Evolutionary conservation across 768 basidiomycete species (phyloP), one percentile per base, ranked within the genome.

Genomic region (Ramaria sp.): DNA sequence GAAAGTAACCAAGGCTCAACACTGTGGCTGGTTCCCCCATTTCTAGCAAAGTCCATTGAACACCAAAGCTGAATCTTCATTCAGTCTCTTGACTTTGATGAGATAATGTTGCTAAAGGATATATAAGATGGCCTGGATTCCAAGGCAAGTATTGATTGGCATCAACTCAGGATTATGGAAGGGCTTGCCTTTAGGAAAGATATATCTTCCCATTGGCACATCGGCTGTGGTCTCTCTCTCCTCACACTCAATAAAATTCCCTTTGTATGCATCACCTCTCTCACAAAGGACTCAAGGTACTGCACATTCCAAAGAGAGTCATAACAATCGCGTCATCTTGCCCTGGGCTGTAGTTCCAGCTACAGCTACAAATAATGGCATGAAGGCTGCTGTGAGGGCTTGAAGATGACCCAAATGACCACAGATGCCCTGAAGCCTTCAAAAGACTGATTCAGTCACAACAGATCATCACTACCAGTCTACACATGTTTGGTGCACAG

Each of bases 231-330:
- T n/a, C n/a, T 69, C 53, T 63, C 48, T 4, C 71, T 62, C 47
- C 65, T 64, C 7, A 62, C 61, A 19, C 64, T 63, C 42, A 72
- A 63, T 7, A 69, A 70, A 51, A 70, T 69, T 17, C 71, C 71
- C 58, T 72, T 72, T 12, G 68, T 66, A 15, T 69, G 67, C 66
- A 72, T 64, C 12, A 72, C 71, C 51, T 72, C 70, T 4, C 71
- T 67, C 30, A 71, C 67, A 61, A 72, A 72, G 0, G 69, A 69
- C 54, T 72, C 71, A 17, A 70, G 54, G 37, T 63, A 54, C 13
- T 59, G 61, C 1, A 67, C 65, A 13, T 65, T 65, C n/a, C 65
- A 66, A 20, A 70, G 48, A 4, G 66, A 66, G 5, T 64, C 65
- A 1, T 67, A n/a, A 63, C 4, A 65, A 65, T 37, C 69, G 61